Conservation (phyloP, 2,329 filamentous ascomycete genomes). For the Moelleriella libera region DNA sequence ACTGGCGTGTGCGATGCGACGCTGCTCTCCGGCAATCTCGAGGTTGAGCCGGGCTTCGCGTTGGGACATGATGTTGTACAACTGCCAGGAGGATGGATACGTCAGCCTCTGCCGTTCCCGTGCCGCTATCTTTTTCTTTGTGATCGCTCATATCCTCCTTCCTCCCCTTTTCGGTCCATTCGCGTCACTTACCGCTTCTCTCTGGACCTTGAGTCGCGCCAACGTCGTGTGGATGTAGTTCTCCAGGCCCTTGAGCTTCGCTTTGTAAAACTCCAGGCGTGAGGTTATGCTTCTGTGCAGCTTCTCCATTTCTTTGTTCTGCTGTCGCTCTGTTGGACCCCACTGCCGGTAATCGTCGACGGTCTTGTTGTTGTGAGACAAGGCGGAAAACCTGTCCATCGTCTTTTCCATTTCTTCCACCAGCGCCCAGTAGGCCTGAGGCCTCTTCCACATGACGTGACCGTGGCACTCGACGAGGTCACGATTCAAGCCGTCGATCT, state of each 20-base stretch:
- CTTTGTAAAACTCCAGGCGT: slow-evolving; percentile 44
- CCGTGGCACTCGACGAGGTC: slow-evolving; percentile 51
- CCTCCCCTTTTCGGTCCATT: neutral
- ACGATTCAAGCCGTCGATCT: slow-evolving; percentile 45
- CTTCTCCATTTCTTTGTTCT: slow-evolving; percentile 21
- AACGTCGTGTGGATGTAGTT: slow-evolving; percentile 50
- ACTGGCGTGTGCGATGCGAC: slow-evolving; percentile 42
- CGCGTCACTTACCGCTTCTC: slow-evolving; percentile 32
- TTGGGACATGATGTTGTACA: slow-evolving; percentile 54
- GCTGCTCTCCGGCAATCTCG: slow-evolving; percentile 46
- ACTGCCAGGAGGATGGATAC: slow-evolving; percentile 16
- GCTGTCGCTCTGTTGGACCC: slow-evolving; percentile 9
- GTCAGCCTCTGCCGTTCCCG: too few species aligned
- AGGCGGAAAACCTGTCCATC: slow-evolving; percentile 28
- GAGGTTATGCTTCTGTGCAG: slow-evolving; percentile 38
- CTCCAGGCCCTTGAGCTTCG: slow-evolving; percentile 46
- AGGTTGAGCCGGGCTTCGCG: slow-evolving; percentile 50
- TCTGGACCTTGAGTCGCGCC: slow-evolving; percentile 45
- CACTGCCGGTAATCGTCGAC: neutral
- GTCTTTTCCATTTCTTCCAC: slow-evolving; percentile 31
- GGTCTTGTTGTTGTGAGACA: slow-evolving; percentile 1
- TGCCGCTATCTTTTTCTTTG: too few species aligned
- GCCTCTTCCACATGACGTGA: slow-evolving; percentile 48
- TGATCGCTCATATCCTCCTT: too few species aligned
- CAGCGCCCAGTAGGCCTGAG: slow-evolving; percentile 44